These are phyloP conservation scores for Fraxinus sp. DNA, from an alignment of 305 asterid genomes.

Conservation along the genomic window DNA sequence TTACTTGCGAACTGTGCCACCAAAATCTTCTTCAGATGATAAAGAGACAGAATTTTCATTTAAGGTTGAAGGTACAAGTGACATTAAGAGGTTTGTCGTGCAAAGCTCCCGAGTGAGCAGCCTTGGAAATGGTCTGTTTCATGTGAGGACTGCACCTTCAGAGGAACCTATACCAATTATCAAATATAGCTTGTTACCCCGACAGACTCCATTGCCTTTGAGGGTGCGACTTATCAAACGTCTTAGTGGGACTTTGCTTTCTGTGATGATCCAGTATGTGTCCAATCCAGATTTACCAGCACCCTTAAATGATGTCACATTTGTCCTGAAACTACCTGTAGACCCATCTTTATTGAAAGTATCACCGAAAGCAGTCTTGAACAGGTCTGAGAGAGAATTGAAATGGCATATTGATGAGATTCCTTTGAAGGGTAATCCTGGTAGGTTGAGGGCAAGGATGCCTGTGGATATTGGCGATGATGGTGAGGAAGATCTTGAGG, in stretches of 20 bases:
- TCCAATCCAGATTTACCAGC: conserved; percentile 67
- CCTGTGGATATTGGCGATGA: conserved; percentile 71
- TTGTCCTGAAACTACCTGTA: conserved; percentile 73
- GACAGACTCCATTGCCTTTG: conserved; percentile 74
- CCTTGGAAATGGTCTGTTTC: conserved; percentile 72
- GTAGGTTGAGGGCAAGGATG: conserved; percentile 75
- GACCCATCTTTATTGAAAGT: conserved; percentile 74
- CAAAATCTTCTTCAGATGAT: conserved; percentile 51
- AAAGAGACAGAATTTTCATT: conserved; percentile 78
- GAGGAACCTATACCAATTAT: conserved; percentile 64
- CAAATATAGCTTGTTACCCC: conserved; percentile 71
- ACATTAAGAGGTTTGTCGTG: conserved; percentile 73
- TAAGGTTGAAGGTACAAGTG: conserved; percentile 60
- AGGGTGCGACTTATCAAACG: conserved; percentile 80
- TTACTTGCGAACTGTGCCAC: conserved; percentile 65
- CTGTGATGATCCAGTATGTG: conserved; percentile 75
- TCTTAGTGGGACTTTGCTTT: conserved; percentile 74
- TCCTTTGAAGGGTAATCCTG: conserved; percentile 73
- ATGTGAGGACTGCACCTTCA: conserved; percentile 70
- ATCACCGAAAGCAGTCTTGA: conserved; percentile 83
- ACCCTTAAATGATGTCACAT: conserved; percentile 67
- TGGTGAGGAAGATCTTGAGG: conserved; percentile 72
- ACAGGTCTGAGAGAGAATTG: conserved; percentile 77
- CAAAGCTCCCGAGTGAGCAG: conserved; percentile 73
- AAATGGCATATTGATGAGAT: conserved; percentile 85